Conservation (phyloP, 2,329 filamentous ascomycete species). For the Metarhizium guizhouense region DNA sequence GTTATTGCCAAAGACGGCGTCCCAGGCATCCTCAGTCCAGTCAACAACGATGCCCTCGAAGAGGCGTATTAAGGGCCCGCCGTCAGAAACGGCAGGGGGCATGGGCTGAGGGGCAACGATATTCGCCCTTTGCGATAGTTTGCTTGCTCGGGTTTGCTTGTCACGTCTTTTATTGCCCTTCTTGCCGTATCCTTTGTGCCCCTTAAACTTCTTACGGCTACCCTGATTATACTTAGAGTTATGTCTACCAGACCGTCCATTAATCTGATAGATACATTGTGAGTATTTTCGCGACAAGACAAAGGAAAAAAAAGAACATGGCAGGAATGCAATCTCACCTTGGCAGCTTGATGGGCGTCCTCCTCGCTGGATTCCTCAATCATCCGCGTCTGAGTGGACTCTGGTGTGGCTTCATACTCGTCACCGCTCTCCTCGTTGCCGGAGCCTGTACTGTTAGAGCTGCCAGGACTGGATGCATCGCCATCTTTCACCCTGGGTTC, state of each 20-base stretch:
- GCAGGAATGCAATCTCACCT: conserved; percentile 14
- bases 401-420: conserved; percentile 33
- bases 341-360: conserved; percentile 23
- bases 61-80: conserved; percentile 62
- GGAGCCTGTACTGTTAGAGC: conserved; percentile 37
- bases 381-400: conserved; percentile 41
- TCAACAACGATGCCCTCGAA: conserved; percentile 83
- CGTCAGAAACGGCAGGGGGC: conserved; percentile 30
- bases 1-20: conserved; percentile 57
- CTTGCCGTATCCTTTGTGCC: conserved; percentile 36
- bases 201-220: conserved; percentile 40
- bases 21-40: conserved; percentile 64
- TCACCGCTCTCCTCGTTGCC: conserved; percentile 43
- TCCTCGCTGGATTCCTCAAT: conserved; percentile 50
- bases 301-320: neutral
- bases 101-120: conserved; percentile 25
- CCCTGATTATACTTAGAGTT: conserved; percentile 18
- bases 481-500: conserved; percentile 33
- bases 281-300: neutral
- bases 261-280: conserved; percentile 8
- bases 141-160: conserved; percentile 29
- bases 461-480: conserved; percentile 39
- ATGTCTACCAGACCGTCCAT: conserved; percentile 11
- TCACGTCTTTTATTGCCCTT: conserved; percentile 39
- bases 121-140: conserved; percentile 25